Conservation (phyloP, 2,329 filamentous ascomycete genomes). For the Geosmithia flava region DNA sequence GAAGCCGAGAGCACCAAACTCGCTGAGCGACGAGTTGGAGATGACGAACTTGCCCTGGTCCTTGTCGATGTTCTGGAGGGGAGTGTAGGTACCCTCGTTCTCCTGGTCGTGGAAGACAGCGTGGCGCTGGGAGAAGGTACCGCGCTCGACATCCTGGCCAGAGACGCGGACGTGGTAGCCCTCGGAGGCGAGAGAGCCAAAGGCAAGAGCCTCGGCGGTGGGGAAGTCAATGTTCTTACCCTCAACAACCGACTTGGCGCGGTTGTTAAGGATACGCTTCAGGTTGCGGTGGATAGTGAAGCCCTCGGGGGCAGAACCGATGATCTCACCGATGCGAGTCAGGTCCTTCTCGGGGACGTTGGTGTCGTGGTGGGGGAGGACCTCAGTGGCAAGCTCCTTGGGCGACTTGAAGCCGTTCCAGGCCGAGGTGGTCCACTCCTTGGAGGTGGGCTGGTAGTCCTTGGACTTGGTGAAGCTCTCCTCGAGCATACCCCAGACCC, state of each 20-base stretch:
- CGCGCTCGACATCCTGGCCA: conserved; percentile 97
- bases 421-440: conserved; percentile 96
- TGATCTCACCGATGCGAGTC: conserved; percentile 70
- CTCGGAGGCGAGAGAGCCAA: conserved; percentile 81
- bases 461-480: conserved; percentile 96
- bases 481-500: conserved; percentile 98
- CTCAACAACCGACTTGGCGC: conserved; percentile 72
- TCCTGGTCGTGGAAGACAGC: conserved; percentile 97
- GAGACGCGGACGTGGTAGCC: conserved; percentile 96
- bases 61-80: conserved; percentile 76
- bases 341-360: conserved; percentile 62
- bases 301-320: conserved; percentile 68
- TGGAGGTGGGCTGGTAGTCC: conserved; percentile 90
- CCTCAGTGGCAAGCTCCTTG: conserved; percentile 88
- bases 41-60: conserved; percentile 95
- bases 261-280: conserved; percentile 84
- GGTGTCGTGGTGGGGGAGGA: conserved; percentile 83
- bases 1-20: conserved; percentile 72
- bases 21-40: conserved; percentile 78
- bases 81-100: conserved; percentile 84
- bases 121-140: conserved; percentile 97
- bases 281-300: conserved; percentile 91
- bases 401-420: conserved; percentile 97
- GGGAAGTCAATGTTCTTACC: conserved; percentile 97
- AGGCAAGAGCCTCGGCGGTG: conserved; percentile 90